These are phyloP conservation scores for Mycena epipterygia DNA, from an alignment of 768 basidiomycete species.

Conservation along the genomic window DNA sequence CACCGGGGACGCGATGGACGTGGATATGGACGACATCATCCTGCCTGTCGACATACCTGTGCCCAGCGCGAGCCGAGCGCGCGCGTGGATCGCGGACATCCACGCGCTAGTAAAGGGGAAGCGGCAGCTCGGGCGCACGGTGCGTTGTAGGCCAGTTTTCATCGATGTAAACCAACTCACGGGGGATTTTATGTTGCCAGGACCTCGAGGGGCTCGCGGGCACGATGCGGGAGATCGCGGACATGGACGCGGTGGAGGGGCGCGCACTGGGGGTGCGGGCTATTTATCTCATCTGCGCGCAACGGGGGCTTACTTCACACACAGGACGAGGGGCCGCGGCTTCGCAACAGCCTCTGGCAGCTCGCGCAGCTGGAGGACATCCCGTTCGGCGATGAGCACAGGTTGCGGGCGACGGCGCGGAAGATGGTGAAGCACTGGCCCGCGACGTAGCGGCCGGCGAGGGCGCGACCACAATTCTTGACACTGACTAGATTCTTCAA, in stretches of 20 bases:
- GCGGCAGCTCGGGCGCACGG: slow-evolving; percentile 13
- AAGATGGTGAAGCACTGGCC: slow-evolving; percentile 18
- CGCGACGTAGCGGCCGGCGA: background rate
- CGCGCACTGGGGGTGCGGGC: slow-evolving; percentile 10
- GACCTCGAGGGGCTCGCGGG: background rate
- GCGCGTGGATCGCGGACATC: slow-evolving; percentile 16
- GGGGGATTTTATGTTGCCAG: background rate
- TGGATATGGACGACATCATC: slow-evolving; percentile 1
- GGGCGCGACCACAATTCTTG: background rate
- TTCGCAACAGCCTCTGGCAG: slow-evolving; percentile 21
- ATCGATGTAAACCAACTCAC: background rate
- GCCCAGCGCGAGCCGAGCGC: background rate
- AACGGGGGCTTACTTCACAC: background rate
- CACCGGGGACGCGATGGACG: background rate
- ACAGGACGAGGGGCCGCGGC: slow-evolving; percentile 2
- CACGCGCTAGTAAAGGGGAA: slow-evolving; percentile 23
- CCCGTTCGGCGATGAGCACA: slow-evolving; percentile 29
- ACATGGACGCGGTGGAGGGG: slow-evolving; percentile 4
- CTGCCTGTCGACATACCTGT: too few relatives aligned
- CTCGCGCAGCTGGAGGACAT: slow-evolving; percentile 31
- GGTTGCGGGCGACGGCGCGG: slow-evolving; percentile 17
- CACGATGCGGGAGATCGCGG: slow-evolving; percentile 5
- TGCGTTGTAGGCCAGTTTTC: background rate
- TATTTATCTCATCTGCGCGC: too few relatives aligned
- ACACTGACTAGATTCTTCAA: too few relatives aligned